Base-by-base conservation (phyloP, 2,329 filamentous ascomycete genomes). In the Trichophyton verrucosum region DNA sequence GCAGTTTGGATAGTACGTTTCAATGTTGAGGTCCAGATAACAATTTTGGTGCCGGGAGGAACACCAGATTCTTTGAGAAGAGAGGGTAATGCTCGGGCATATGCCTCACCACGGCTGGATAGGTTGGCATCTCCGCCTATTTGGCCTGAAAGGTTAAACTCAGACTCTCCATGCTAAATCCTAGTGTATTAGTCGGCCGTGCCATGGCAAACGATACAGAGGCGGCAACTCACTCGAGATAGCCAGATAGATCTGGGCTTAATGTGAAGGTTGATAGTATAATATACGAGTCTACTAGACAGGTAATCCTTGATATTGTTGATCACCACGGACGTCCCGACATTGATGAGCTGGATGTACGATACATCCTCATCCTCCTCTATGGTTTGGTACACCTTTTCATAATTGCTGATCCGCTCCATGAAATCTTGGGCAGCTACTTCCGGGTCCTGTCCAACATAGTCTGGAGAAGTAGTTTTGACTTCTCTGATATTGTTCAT, bases 401-500 rank as follows among this genome's bases (percentile, higher is more conserved):
- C 94, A 75, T 99, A 99, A 75, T 96, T 96, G 69, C 87, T 85
- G 71, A 99, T 99, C 64, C 94, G 87, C 70, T 95, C 87, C 64
- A 90, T 86, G 77, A 99, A 99, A 74, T 99, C 94, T 61, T 85
- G 82, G 9, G 91, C 94, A 2, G 94, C 94, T 62, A 84, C 80
- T 73, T 99, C 94, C 1, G 94, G 94, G 71, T 99, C 94, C 73
- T 96, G 91, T 60, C 91, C 94, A 62, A 85, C 80, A 73, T 99
- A 99, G 75, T 99, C 94, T 1, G 94, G 94, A 61, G 89, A 95
- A 27, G 90, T 95, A 1, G 91, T 92, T 81, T 99, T 99, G 70
- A 99, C 94, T 71, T 96, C 91, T 66, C 91, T 85, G 66, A 99
- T 96, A 74, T 99, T 99, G 79, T 86, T 89, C 91, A 96, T 96